Evolutionary conservation across 202 grass and related monocot genomes (phyloP), one percentile per base, ranked within the genome.

Genomic region (Dendrocalamus latiflorus): DNA sequence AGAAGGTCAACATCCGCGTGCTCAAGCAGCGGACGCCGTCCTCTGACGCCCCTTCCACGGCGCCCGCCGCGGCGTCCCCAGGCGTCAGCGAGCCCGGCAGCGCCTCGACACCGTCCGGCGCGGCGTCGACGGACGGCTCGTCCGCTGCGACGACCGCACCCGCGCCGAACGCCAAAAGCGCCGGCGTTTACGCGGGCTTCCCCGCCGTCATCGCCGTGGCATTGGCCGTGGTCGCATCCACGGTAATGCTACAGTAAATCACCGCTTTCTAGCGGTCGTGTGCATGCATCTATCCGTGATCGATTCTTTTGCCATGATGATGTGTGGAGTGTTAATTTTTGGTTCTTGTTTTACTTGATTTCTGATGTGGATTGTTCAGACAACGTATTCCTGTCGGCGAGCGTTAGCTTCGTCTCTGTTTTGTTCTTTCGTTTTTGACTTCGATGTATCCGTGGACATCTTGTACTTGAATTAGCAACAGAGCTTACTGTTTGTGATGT

Each of bases 1-100:
- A 97, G 87, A 97, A 91, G 81, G 67, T 97, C 61, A 50, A 91
- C 70, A 88, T 97, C 83, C 94, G 91, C 59, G 94, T 97, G 25
- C 83, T 75, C 75, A 93, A 97, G 84, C 45, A 65, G 41, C 42
- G 33, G 65, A 28, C 86, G 81, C 78, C 89, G 61, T 79, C 88
- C 87, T 79, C 93, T 76, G 68, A 16, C 17, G 83, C 77, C 41
- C 91, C 90, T 89, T 83, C 88, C 76, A 25, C 44, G 15, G 59
- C 88, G 15, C 92, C 80, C 0, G 81, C 51, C 1, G 18, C 66
- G 0, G 20, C 90, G 8, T 28, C 83, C 37, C 48, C 75, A 0
- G 47, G 66, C 28, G 39, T 5, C 22, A 18, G 45, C 7, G 87
- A 55, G 14, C 38, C 41, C 4, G 68, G 68, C 41, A 50, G 14